Conservation (phyloP, 2,329 filamentous ascomycete genomes). For the Aspergillus sojae region DNA sequence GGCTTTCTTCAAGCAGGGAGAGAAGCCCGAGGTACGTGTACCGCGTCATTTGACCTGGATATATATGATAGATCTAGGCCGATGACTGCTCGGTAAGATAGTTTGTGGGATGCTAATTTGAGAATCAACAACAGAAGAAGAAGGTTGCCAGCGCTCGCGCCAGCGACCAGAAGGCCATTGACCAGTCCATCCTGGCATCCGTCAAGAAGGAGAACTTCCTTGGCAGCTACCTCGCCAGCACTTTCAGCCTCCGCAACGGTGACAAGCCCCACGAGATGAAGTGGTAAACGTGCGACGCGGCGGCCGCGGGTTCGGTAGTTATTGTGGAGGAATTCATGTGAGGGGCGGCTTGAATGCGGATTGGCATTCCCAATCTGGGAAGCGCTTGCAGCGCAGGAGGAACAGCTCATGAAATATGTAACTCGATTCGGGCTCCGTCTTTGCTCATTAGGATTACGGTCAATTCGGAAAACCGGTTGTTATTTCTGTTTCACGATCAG, state of each 20-base stretch:
- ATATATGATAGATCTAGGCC: not conserved
- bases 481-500: conserved; percentile 33
- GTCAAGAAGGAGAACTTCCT: conserved; percentile 99
- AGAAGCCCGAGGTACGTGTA: conserved; percentile 86
- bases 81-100: not conserved
- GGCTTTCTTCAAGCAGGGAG: conserved; percentile 98
- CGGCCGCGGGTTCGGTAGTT: conserved; percentile 46
- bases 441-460: conserved; percentile 39
- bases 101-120: conserved; percentile 9
- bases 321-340: conserved; percentile 41
- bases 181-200: conserved; percentile 90
- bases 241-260: conserved; percentile 98
- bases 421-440: conserved; percentile 42
- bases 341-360: conserved; percentile 40
- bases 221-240: conserved; percentile 87
- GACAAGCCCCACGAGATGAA: conserved; percentile 99
- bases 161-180: conserved; percentile 96
- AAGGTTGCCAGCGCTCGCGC: conserved; percentile 86
- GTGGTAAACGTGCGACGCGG: conserved; percentile 70
- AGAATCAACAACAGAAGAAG: conserved; percentile 78
- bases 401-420: conserved; percentile 45
- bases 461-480: conserved; percentile 37
- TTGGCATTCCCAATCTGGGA: conserved; percentile 33
- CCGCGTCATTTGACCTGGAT: not conserved
- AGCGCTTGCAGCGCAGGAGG: conserved; percentile 33